Conservation (phyloP, 1,284 basidiomycete species). For the Ceratobasidium sp. region DNA sequence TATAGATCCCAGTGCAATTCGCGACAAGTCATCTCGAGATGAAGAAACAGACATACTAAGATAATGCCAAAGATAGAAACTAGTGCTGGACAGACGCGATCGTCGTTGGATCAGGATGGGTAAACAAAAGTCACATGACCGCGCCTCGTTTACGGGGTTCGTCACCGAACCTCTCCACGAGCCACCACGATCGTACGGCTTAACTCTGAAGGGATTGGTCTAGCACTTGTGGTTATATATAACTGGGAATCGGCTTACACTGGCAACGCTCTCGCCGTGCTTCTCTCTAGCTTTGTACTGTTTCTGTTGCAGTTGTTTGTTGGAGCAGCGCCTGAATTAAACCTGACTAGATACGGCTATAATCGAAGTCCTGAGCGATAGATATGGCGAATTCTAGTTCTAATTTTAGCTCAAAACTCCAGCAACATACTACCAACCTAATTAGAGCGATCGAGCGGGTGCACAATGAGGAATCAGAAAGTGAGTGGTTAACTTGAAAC, state of each 20-base stretch:
- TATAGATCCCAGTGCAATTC: conserved; percentile 70
- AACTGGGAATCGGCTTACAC: neutral
- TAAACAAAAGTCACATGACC: conserved; percentile 19
- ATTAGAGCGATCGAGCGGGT: conserved; percentile 29
- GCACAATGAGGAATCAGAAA: conserved; percentile 29
- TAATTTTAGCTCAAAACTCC: conserved; percentile 8
- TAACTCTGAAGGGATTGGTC: neutral
- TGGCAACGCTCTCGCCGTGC: neutral
- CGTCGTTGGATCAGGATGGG: neutral
- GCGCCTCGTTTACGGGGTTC: conserved; percentile 14
- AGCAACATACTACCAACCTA: conserved; percentile 20
- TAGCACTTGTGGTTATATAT: neutral
- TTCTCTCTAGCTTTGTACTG: neutral
- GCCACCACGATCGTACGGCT: conserved; percentile 31
- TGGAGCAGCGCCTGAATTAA: neutral
- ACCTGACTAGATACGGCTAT: neutral
- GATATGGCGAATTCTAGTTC: conserved; percentile 5
- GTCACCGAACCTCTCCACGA: conserved; percentile 23
- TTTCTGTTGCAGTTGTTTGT: neutral
- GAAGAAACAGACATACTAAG: conserved; percentile 54
- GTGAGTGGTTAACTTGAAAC: conserved; percentile 37
- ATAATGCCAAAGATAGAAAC: neutral
- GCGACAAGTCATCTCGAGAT: conserved; percentile 60
- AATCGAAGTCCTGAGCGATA: neutral
- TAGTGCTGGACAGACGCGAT: conserved; percentile 20